Conservation (phyloP, 768 basidiomycete species). For the Russula emetica region DNA sequence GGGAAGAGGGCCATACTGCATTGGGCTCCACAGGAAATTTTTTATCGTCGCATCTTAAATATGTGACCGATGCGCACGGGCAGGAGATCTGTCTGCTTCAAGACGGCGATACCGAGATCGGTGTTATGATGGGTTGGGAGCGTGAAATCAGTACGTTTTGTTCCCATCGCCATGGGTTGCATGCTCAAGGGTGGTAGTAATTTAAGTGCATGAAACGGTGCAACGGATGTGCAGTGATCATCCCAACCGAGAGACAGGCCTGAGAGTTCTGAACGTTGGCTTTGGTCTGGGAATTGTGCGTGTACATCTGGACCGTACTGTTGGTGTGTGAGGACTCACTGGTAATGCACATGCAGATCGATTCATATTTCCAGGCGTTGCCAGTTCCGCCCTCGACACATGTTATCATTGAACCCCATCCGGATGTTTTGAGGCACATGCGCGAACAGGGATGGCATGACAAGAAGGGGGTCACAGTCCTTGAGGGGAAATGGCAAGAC, state of each 20-base stretch:
- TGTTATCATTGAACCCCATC: slow-evolving; percentile 92
- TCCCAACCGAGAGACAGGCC: slow-evolving; percentile 40
- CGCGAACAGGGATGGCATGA: slow-evolving; percentile 70
- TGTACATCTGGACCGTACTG: slow-evolving; percentile 19
- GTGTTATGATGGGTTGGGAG: slow-evolving; percentile 99
- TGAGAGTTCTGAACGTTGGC: slow-evolving; percentile 83
- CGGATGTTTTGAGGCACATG: slow-evolving; percentile 85
- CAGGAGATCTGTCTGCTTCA: slow-evolving; percentile 79
- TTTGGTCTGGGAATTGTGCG: slow-evolving; percentile 91
- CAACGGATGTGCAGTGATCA: slow-evolving; percentile 53
- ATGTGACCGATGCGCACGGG: slow-evolving; percentile 61
- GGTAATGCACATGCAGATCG: slow-evolving; percentile 53
- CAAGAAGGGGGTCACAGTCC: slow-evolving; percentile 68
- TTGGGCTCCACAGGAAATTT: slow-evolving; percentile 64
- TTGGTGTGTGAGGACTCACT: neutral
- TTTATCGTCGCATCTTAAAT: slow-evolving; percentile 64
- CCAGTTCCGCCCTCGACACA: slow-evolving; percentile 60
- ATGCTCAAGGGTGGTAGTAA: slow-evolving; percentile 31
- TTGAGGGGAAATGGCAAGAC: slow-evolving; percentile 95
- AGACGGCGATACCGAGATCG: slow-evolving; percentile 68
- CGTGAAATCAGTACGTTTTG: slow-evolving; percentile 57
- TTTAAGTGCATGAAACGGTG: slow-evolving; percentile 73
- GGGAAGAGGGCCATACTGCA: slow-evolving; percentile 50
- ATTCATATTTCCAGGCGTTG: slow-evolving; percentile 69
- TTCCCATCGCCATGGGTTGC: neutral